Conservation (phyloP, 192 early-diverging fungal genomes). For the Podila horticola region DNA sequence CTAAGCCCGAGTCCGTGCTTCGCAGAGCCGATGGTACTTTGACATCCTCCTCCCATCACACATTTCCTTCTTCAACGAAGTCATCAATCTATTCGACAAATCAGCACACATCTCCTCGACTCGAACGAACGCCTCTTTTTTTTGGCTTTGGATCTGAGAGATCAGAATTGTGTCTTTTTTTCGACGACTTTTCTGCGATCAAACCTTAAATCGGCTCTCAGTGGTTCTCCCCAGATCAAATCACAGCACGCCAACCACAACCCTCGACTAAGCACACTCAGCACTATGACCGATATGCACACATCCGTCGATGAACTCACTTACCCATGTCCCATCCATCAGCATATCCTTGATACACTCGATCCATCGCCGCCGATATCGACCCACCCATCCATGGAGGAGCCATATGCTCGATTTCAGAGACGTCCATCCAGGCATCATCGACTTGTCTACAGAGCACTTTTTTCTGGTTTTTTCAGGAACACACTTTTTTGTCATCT, state of each 20-base stretch:
- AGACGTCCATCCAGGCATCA: neutral
- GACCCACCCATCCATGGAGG: neutral
- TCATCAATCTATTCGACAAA: neutral
- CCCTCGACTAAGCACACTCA: neutral
- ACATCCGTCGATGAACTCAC: neutral
- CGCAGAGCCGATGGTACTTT: conserved; percentile 53
- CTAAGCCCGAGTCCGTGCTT: conserved; percentile 54
- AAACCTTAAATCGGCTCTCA: neutral
- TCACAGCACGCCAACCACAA: neutral
- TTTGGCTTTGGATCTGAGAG: neutral
- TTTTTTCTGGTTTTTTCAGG: neutral
- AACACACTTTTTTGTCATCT: neutral
- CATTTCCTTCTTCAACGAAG: neutral
- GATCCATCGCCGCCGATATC: conserved; percentile 4
- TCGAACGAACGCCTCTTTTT: neutral
- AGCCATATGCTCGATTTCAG: neutral
- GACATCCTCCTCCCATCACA: neutral
- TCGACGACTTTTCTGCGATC: too few relatives aligned
- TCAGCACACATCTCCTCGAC: neutral
- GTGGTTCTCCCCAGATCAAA: neutral
- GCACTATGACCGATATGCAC: too few relatives aligned
- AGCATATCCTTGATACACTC: conserved; percentile 1
- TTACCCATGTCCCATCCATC: conserved; percentile 19
- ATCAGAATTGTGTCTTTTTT: neutral
- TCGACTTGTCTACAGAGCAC: too few relatives aligned